Percentiles rank a stretch among this genome's conserved stretches.
These are phyloP conservation scores for Phytophthora melonis DNA, from an alignment of 352 stramenopile species.

Conservation along the genomic window DNA sequence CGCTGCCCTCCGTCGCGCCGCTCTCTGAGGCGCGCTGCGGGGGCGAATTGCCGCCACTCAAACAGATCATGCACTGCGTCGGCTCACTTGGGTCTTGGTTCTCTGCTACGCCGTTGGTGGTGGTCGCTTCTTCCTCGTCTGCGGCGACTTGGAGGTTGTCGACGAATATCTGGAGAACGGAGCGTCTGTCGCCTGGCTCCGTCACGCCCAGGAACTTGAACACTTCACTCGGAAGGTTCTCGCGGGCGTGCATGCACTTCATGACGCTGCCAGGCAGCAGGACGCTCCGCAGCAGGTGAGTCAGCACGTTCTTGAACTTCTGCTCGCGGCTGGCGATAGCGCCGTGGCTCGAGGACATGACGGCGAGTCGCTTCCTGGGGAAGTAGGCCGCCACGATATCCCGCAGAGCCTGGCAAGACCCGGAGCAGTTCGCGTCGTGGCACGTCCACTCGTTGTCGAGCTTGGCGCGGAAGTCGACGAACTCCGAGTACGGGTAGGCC, in stretches of 20 bases:
- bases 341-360: slow-evolving; percentile 40
- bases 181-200: slow-evolving; percentile 49
- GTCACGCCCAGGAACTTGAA: slow-evolving; percentile 63
- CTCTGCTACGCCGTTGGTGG: neutral
- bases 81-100: slow-evolving; percentile 15
- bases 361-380: slow-evolving; percentile 53
- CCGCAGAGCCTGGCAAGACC: slow-evolving; percentile 65
- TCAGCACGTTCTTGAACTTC: slow-evolving; percentile 61
- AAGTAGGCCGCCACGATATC: slow-evolving; percentile 63
- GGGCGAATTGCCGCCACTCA: slow-evolving; percentile 1
- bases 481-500: slow-evolving; percentile 74
- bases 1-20: slow-evolving; percentile 6
- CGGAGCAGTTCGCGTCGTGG: slow-evolving; percentile 53
- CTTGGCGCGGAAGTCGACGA: slow-evolving; percentile 54
- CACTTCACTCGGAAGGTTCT: slow-evolving; percentile 49
- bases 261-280: slow-evolving; percentile 64
- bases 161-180: slow-evolving; percentile 68
- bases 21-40: neutral
- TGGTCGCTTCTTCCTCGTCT: neutral
- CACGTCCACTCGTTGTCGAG: slow-evolving; percentile 60
- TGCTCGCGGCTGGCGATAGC: slow-evolving; percentile 46
- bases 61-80: slow-evolving; percentile 48
- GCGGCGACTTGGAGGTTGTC: slow-evolving; percentile 34
- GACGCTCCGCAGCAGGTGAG: slow-evolving; percentile 62
- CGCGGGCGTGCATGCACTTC: slow-evolving; percentile 59